A percentile compares a stretch with the other conserved stretches of the same genome.
Evolutionary conservation across 2,329 filamentous ascomycete species (phyloP).

Genomic region (Paraphoma chrysanthemicola): DNA sequence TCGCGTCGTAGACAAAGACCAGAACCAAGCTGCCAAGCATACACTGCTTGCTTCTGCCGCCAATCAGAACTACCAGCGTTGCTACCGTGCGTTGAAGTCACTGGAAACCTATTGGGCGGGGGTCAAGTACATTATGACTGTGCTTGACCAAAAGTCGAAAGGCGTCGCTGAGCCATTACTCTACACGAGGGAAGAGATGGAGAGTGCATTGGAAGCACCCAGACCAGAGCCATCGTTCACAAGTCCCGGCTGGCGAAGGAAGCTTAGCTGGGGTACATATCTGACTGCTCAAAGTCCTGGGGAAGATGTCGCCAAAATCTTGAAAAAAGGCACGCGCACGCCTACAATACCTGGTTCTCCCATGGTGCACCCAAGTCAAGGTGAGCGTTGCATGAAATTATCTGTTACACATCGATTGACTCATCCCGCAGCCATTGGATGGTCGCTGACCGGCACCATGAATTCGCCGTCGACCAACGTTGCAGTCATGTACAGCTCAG

Average conservation of each 20-base stretch:
- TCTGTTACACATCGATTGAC: constrained; percentile 12
- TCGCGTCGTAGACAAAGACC: constrained; percentile 37
- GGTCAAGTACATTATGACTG: constrained; percentile 84
- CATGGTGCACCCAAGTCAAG: constrained; percentile 59
- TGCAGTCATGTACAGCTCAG: constrained; percentile 77
- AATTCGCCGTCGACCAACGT: constrained; percentile 85
- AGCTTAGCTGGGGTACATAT: constrained; percentile 54
- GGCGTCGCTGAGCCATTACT: constrained; percentile 79
- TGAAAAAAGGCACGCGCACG: constrained; percentile 36
- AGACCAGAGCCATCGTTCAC: constrained; percentile 59
- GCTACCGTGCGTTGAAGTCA: constrained; percentile 82
- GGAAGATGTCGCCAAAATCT: constrained; percentile 38
- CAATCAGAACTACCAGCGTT: constrained; percentile 85
- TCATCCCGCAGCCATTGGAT: constrained; percentile 68
- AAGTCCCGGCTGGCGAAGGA: constrained; percentile 59
- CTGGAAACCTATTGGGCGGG: constrained; percentile 88
- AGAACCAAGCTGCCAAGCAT: constrained; percentile 66
- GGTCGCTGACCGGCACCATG: constrained; percentile 86
- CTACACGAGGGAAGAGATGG: constrained; percentile 76
- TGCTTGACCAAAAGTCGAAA: constrained; percentile 85
- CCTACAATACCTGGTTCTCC: constrained; percentile 53
- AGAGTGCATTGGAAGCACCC: constrained; percentile 67
- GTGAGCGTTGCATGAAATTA: constrained; percentile 36
- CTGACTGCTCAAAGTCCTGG: constrained; percentile 41
- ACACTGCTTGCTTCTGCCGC: constrained; percentile 80